A percentile compares a stretch with the other conserved stretches of the same genome.
phyloP scores from a whole-genome alignment of 2,329 filamentous ascomycete species.

The Xylariaceae sp. region DNA sequence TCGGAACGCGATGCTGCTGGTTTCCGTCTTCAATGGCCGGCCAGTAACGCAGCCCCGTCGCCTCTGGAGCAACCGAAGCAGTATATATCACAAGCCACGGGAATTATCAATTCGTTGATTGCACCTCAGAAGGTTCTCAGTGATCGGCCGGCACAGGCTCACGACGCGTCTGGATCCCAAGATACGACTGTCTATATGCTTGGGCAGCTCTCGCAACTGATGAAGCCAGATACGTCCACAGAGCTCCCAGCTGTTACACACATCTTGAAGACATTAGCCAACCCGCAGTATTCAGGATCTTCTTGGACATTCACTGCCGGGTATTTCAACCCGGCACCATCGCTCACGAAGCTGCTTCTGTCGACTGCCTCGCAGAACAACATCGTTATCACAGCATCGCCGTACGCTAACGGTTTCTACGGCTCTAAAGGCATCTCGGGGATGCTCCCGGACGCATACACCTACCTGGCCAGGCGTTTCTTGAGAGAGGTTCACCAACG shows the following conservation, averaged over 20 bases:
- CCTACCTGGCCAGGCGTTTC: slow-evolving; percentile 76
- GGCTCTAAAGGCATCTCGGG: slow-evolving; percentile 80
- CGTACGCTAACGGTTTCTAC: slow-evolving; percentile 93
- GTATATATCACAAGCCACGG: slow-evolving; percentile 64
- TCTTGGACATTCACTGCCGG: slow-evolving; percentile 96
- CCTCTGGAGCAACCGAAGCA: slow-evolving; percentile 62
- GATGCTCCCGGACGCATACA: slow-evolving; percentile 87
- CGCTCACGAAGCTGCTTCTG: slow-evolving; percentile 72
- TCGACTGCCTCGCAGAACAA: slow-evolving; percentile 61
- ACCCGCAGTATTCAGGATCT: slow-evolving; percentile 55
- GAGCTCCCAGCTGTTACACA: slow-evolving; percentile 76
- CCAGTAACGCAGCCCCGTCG: slow-evolving; percentile 63
- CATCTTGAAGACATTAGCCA: slow-evolving; percentile 62
- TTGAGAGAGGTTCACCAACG: slow-evolving; percentile 48
- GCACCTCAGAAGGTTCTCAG: slow-evolving; percentile 34
- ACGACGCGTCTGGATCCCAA: slow-evolving; percentile 21
- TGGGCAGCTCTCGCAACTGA: slow-evolving; percentile 78
- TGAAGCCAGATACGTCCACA: slow-evolving; percentile 73
- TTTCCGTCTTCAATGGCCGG: slow-evolving; percentile 65
- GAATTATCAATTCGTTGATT: slow-evolving; percentile 59
- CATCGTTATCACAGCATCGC: slow-evolving; percentile 85
- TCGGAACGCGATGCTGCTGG: slow-evolving; percentile 43
- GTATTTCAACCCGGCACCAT: slow-evolving; percentile 94
- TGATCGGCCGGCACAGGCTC: slow-evolving; percentile 15
- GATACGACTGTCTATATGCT: slow-evolving; percentile 79